Base-by-base conservation (phyloP, 768 basidiomycete genomes). In the Cyclocybe cylindracea region DNA sequence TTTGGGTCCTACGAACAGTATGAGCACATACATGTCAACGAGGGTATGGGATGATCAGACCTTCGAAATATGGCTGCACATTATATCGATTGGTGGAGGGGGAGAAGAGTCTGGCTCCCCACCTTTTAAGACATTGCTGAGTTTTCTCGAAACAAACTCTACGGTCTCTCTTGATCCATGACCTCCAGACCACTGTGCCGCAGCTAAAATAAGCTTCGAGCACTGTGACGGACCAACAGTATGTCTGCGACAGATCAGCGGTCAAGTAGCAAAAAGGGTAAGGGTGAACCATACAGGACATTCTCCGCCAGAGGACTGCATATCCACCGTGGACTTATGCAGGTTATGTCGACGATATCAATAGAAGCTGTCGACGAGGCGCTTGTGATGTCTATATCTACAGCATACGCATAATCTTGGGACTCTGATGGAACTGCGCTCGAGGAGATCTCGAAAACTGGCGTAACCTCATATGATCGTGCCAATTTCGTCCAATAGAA, bases 271-370 rank as follows among this genome's bases (percentile, higher is more conserved):
- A 37, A 16, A 40, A 31, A 39, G 36, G 44, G 38, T 18, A 38
- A 61, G 34, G 10, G 44, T 43, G 41, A 18, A 18, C 72, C 87
- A 65, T 58, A 87, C 85, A 70, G 61, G 14, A 64, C 55, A 11
- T 63, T 55, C 8, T 70, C 65, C 2, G 67, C 56, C n/a, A 79
- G 47, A 6, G 77, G 60, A 2, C 66, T 64, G 54, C 81, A 85
- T 38, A 66, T 65, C 93, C 93, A 94, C 5, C 73, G 70, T 1
- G 89, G 82, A 58, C 91, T 92, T 44, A 91, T 55, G 24, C 81
- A 76, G 3, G 78, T 79, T 6, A 94, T 59, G 57, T 89, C 84
- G 3, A 73, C 74, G 13, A 94, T 56, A 11, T 66, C 59, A 32
- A 89, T 60, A 11, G 73, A 61, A 18, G 63, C 63, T 4, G 71